A percentile compares a stretch with the other conserved stretches of the same genome.
These are phyloP conservation scores for Phlyctochytrium arcticum DNA, from an alignment of 192 early-diverging fungal species.

Conservation along the genomic window DNA sequence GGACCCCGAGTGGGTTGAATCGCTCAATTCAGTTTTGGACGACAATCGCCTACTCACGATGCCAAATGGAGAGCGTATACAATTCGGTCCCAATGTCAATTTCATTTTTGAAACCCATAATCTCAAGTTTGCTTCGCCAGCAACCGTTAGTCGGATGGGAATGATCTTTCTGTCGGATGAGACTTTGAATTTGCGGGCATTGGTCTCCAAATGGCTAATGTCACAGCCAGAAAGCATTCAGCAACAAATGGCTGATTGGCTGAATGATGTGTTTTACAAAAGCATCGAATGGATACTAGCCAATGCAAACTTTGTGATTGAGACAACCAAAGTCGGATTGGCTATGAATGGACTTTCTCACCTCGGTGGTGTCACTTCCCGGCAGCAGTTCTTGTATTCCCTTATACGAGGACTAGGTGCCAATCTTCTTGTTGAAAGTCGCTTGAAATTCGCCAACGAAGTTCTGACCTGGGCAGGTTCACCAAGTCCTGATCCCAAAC, in stretches of 20 bases:
- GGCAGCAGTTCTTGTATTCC: conserved; percentile 39
- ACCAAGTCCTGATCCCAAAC: conserved; percentile 37
- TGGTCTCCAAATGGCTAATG: conserved; percentile 42
- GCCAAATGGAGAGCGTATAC: conserved; percentile 62
- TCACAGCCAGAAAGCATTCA: conserved; percentile 27
- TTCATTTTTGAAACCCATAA: conserved; percentile 63
- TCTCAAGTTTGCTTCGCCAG: conserved; percentile 57
- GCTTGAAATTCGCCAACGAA: conserved; percentile 44
- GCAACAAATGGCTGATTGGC: conserved; percentile 29
- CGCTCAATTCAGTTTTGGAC: conserved; percentile 57
- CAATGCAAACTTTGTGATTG: conserved; percentile 43
- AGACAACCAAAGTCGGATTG: conserved; percentile 48
- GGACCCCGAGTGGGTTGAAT: conserved; percentile 61
- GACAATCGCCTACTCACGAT: conserved; percentile 57
- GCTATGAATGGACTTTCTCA: conserved; percentile 52
- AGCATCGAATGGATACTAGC: conserved; percentile 41
- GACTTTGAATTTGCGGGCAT: conserved; percentile 39
- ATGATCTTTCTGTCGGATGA: conserved; percentile 64
- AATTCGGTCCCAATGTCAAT: conserved; percentile 59
- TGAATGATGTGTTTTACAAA: conserved; percentile 38
- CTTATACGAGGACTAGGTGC: conserved; percentile 50
- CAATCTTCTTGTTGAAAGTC: conserved; percentile 39
- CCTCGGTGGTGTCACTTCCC: conserved; percentile 16
- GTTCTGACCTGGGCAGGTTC: conserved; percentile 42
- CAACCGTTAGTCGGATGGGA: conserved; percentile 61